phyloP scores from a whole-genome alignment of 2,329 filamentous ascomycete genomes.

The Botrytis fabae region DNA sequence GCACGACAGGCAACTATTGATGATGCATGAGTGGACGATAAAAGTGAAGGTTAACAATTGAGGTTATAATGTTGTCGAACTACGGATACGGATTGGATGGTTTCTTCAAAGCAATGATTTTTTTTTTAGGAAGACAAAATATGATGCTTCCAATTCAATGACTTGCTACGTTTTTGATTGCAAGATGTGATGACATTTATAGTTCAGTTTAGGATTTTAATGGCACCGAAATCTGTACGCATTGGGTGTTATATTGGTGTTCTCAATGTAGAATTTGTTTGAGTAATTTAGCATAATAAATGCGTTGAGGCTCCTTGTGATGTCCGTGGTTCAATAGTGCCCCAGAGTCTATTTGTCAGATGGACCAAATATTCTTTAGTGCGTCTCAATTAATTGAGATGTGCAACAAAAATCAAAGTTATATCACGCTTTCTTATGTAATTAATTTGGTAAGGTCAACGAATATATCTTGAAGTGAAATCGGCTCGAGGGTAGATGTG shows the following conservation, averaged over 20 bases:
- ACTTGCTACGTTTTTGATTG: not conserved
- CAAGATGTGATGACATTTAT: not conserved
- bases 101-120: not conserved
- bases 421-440: not conserved
- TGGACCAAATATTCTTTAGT: not conserved
- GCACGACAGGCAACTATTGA: constrained; percentile 6
- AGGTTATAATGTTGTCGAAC: not conserved
- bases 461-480: not conserved
- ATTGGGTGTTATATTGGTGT: not conserved
- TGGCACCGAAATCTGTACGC: not conserved
- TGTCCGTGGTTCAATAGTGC: not conserved
- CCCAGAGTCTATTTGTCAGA: not conserved
- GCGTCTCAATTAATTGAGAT: not conserved
- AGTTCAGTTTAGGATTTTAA: not conserved
- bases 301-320: not conserved
- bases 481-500: not conserved
- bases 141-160: not conserved
- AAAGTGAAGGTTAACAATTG: not conserved
- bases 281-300: not conserved
- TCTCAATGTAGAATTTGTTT: not conserved
- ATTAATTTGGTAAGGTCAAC: not conserved
- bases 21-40: not conserved
- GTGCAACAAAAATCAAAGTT: not conserved
- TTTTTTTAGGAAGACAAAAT: not conserved
- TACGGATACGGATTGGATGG: not conserved